These are phyloP conservation scores for Yamadazyma akitaensis DNA, from an alignment of 805 yeast species.

Conservation along the genomic window DNA sequence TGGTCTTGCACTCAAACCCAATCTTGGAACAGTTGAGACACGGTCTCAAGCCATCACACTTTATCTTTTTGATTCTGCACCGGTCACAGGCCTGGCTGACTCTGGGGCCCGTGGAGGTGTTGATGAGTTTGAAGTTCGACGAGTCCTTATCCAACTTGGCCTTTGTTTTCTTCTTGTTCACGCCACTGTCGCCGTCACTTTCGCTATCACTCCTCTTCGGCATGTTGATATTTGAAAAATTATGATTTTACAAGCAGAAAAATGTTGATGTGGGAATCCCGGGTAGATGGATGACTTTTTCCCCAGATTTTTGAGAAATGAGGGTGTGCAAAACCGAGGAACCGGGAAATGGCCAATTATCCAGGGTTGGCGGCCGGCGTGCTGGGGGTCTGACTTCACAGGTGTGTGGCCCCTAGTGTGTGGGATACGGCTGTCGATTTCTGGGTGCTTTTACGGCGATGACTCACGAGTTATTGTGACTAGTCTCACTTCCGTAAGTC, in stretches of 20 bases:
- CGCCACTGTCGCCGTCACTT: conserved; percentile 1
- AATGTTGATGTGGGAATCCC: conserved; percentile 4
- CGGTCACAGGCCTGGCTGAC: conserved; percentile 82
- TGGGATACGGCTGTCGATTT: not conserved
- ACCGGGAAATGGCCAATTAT: no score
- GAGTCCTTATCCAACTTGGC: conserved; percentile 16
- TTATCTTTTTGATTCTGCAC: conserved; percentile 71
- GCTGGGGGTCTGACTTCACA: not conserved
- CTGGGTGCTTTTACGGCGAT: not conserved
- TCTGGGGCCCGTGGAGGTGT: conserved; percentile 41
- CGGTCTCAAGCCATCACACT: conserved; percentile 71
- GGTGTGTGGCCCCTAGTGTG: not conserved
- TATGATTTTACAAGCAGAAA: not conserved
- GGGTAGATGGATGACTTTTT: conserved; percentile 6
- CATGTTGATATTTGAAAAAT: conserved; percentile 1
- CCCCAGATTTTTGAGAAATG: conserved; percentile 7
- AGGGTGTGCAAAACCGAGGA: not conserved
- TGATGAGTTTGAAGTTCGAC: conserved; percentile 35
- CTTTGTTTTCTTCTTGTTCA: conserved; percentile 1
- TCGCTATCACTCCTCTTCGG: conserved; percentile 5
- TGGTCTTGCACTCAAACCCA: conserved; percentile 65
- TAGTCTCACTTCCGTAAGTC: conserved; percentile 2
- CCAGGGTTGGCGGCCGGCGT: no score
- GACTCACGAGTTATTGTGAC: not conserved
- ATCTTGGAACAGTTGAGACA: conserved; percentile 66